A percentile compares a stretch with the other conserved stretches of the same genome.
These are phyloP conservation scores for Cyberlindnera veronae DNA, from an alignment of 805 yeast genomes.

Conservation along the genomic window DNA sequence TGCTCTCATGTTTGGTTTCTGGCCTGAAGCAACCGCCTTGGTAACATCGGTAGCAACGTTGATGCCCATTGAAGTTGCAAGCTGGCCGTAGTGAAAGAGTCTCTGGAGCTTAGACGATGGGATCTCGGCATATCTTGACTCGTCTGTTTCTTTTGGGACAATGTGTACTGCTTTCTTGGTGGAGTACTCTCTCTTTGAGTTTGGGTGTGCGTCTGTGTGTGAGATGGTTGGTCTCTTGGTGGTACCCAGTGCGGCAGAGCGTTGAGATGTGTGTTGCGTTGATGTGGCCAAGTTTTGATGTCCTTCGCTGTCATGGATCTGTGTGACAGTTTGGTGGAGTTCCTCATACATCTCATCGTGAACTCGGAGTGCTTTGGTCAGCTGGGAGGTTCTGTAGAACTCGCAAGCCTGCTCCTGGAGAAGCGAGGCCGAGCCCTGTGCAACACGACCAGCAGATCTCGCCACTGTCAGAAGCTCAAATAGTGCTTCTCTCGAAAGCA, in stretches of 20 bases:
- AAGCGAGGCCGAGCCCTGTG: slow-evolving; percentile 12
- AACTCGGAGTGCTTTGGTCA: slow-evolving; percentile 22
- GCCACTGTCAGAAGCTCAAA: slow-evolving; percentile 20
- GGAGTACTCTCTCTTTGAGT: slow-evolving; percentile 17
- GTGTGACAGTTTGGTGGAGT: slow-evolving; percentile 8
- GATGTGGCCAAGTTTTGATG: slow-evolving; percentile 4
- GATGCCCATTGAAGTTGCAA: slow-evolving; percentile 88
- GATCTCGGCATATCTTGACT: slow-evolving; percentile 63
- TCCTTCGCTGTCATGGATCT: slow-evolving; percentile 7
- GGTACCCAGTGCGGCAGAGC: neutral
- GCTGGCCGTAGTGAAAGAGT: slow-evolving; percentile 85
- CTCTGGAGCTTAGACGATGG: slow-evolving; percentile 88
- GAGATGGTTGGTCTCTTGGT: slow-evolving; percentile 10
- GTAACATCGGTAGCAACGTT: slow-evolving; percentile 80
- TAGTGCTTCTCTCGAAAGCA: slow-evolving; percentile 20
- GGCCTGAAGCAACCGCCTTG: slow-evolving; percentile 58
- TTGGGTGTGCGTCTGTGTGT: neutral
- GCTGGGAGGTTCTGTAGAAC: slow-evolving; percentile 22
- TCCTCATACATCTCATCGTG: slow-evolving; percentile 27
- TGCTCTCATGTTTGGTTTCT: slow-evolving; percentile 47
- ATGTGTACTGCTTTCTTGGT: slow-evolving; percentile 17
- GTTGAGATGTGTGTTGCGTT: neutral
- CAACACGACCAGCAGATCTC: slow-evolving; percentile 16
- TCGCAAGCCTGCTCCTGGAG: slow-evolving; percentile 12
- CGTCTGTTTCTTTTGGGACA: slow-evolving; percentile 26